These are phyloP conservation scores for Geotrichum phurueaensis DNA, from an alignment of 1,139 yeast genomes.

Conservation along the genomic window DNA sequence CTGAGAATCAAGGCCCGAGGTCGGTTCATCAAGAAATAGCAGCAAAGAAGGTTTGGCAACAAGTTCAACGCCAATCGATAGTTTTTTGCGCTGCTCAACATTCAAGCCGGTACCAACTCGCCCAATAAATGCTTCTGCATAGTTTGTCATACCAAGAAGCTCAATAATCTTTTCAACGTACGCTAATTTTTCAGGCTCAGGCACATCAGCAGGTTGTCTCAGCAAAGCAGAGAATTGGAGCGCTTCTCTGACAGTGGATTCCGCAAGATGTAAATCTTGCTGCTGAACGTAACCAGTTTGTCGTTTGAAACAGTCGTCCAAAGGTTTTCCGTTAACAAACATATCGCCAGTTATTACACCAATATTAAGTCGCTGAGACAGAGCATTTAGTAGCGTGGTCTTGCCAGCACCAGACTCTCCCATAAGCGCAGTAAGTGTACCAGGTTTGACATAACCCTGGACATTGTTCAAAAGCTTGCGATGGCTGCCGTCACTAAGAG, in stretches of 20 bases:
- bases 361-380: constrained; percentile 51
- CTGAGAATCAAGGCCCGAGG: constrained; percentile 85
- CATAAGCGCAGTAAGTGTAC: constrained; percentile 55
- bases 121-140: constrained; percentile 59
- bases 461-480: constrained; percentile 47
- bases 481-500: constrained; percentile 42
- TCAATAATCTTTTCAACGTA: constrained; percentile 53
- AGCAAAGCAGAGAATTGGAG: constrained; percentile 53
- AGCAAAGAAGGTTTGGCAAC: constrained; percentile 78
- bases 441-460: constrained; percentile 58
- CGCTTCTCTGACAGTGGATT: constrained; percentile 54
- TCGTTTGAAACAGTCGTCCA: constrained; percentile 49
- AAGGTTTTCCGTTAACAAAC: constrained; percentile 50
- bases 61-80: constrained; percentile 79
- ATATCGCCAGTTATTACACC: constrained; percentile 58
- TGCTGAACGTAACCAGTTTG: constrained; percentile 60
- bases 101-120: constrained; percentile 63
- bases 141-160: constrained; percentile 50
- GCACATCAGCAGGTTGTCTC: constrained; percentile 46
- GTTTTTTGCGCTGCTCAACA: constrained; percentile 76
- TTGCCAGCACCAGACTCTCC: constrained; percentile 67
- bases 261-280: constrained; percentile 54
- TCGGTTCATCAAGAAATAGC: constrained; percentile 80
- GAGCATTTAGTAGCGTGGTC: constrained; percentile 52
- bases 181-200: constrained; percentile 45